Evolutionary conservation across 306 rosid genomes (phyloP).

Genomic region (Vigna nakashimae): DNA sequence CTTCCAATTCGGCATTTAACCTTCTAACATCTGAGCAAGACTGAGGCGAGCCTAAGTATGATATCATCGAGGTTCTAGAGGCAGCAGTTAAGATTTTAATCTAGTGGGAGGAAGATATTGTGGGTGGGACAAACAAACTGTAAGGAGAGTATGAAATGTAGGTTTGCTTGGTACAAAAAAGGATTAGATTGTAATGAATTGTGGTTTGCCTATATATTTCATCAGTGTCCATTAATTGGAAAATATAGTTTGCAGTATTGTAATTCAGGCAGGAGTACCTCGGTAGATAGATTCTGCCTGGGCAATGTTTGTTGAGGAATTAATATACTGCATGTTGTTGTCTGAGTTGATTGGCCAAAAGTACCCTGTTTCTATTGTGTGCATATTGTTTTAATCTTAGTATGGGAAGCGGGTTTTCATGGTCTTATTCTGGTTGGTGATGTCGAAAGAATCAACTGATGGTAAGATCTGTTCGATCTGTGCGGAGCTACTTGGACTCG

Average conservation of each 20-base stretch:
- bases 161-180: slow-evolving; percentile 47
- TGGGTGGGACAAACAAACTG: slow-evolving; percentile 23
- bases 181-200: slow-evolving; percentile 45
- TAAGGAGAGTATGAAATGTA: slow-evolving; percentile 44
- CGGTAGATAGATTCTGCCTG: slow-evolving; percentile 46
- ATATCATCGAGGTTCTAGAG: slow-evolving; percentile 52
- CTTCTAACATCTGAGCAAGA: slow-evolving; percentile 49
- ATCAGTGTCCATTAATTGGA: slow-evolving; percentile 41
- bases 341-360: slow-evolving; percentile 33
- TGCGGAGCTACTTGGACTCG: too few relatives aligned
- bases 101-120: slow-evolving; percentile 40
- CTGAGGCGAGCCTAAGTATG: slow-evolving; percentile 34
- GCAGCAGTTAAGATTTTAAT: slow-evolving; percentile 38
- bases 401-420: neutral
- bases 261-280: slow-evolving; percentile 39
- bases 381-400: neutral
- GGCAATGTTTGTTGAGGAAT: slow-evolving; percentile 45
- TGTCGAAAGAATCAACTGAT: too few relatives aligned
- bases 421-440: slow-evolving; percentile 1
- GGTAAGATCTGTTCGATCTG: neutral
- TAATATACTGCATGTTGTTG: slow-evolving; percentile 44
- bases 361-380: slow-evolving; percentile 7
- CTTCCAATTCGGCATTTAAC: slow-evolving; percentile 49
- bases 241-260: slow-evolving; percentile 52
- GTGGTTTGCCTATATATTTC: slow-evolving; percentile 54